Evolutionary conservation across 2,329 filamentous ascomycete genomes (phyloP).

Genomic region (Arthrobotrys sphaeroides): DNA sequence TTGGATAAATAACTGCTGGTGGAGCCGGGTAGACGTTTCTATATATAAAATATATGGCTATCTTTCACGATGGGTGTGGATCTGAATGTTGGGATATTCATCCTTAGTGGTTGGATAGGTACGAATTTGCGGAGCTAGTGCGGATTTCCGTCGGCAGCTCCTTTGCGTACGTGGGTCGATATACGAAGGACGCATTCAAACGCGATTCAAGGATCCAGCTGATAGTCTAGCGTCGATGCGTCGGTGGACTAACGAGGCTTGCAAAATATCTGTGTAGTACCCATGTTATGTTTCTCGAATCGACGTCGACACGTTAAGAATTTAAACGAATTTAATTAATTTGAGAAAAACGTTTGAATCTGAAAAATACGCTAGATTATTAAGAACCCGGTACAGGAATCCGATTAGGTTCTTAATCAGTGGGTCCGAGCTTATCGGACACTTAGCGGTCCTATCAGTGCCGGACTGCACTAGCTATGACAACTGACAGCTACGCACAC

Average conservation of each 20-base stretch:
- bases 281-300: not conserved
- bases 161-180: too few relatives aligned
- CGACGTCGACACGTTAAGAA: not conserved
- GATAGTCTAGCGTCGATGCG: not conserved
- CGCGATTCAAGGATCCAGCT: constrained; percentile 8
- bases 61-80: too few relatives aligned
- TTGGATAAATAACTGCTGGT: not conserved
- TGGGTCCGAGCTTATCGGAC: constrained; percentile 36
- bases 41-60: not conserved
- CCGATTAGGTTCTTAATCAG: too few relatives aligned
- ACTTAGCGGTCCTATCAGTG: constrained; percentile 30
- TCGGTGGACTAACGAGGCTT: not conserved
- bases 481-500: constrained; percentile 32
- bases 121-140: too few relatives aligned
- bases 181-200: too few relatives aligned
- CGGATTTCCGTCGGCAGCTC: too few relatives aligned
- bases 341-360: not conserved
- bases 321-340: not conserved
- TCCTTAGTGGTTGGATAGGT: too few relatives aligned
- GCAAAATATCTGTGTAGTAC: too few relatives aligned
- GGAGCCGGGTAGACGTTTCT: not conserved
- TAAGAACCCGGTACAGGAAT: not conserved
- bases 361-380: too few relatives aligned
- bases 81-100: too few relatives aligned
- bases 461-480: not conserved